Percentiles rank a stretch among this genome's conserved stretches.
These are phyloP conservation scores for Murraya paniculata DNA, from an alignment of 345 rosid genomes.

Conservation along the genomic window DNA sequence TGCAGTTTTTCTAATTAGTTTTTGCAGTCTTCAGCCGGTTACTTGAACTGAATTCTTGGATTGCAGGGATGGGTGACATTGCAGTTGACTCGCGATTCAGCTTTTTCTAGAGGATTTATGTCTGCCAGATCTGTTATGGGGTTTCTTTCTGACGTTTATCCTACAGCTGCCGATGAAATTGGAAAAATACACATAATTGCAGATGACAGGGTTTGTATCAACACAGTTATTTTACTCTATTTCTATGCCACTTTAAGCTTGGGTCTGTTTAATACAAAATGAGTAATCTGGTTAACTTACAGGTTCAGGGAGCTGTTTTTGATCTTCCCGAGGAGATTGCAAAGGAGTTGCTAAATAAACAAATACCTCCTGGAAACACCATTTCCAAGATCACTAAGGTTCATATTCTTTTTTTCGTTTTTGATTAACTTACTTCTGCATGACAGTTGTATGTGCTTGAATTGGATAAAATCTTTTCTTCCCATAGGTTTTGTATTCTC, in stretches of 20 bases:
- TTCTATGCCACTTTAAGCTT: background rate
- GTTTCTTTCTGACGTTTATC: constrained; percentile 81
- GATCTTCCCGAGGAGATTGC: constrained; percentile 96
- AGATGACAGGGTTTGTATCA: constrained; percentile 66
- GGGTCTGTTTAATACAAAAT: constrained; percentile 11
- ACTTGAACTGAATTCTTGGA: constrained; percentile 10
- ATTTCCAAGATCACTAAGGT: constrained; percentile 79
- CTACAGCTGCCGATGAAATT: constrained; percentile 86
- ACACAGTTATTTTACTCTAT: background rate
- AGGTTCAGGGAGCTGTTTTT: constrained; percentile 97
- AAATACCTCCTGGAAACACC: constrained; percentile 77
- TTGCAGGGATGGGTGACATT: constrained; percentile 87
- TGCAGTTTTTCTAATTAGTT: background rate
- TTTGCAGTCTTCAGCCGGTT: constrained; percentile 1
- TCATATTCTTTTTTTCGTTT: constrained; percentile 2
- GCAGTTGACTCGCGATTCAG: constrained; percentile 79
- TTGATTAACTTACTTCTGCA: background rate
- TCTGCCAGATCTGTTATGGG: constrained; percentile 93
- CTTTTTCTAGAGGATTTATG: constrained; percentile 59
- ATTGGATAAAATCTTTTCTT: constrained; percentile 3
- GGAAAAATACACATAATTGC: constrained; percentile 87
- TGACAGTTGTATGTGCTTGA: background rate
- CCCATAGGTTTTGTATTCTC: background rate
- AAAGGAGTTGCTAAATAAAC: constrained; percentile 64
- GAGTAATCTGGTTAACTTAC: constrained; percentile 24